phyloP scores from a whole-genome alignment of 768 basidiomycete species.

The Kondoa subrosea region DNA sequence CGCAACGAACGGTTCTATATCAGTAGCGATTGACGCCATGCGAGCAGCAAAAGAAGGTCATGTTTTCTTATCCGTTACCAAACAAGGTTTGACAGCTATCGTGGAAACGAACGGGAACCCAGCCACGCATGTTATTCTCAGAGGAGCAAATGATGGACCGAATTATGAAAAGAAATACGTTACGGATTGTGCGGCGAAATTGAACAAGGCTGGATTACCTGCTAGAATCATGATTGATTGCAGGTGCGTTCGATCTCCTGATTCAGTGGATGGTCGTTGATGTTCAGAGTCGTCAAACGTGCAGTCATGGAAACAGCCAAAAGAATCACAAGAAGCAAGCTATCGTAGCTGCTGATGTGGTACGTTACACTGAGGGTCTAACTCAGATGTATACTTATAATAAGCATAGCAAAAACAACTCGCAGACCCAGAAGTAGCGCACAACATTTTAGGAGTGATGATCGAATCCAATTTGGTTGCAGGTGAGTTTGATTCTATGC shows the following conservation, averaged over 20 bases:
- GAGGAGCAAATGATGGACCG: slow-evolving; percentile 75
- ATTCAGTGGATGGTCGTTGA: not conserved
- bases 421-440: slow-evolving; percentile 38
- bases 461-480: slow-evolving; percentile 79
- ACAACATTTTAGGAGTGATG: slow-evolving; percentile 79
- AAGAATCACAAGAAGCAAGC: slow-evolving; percentile 81
- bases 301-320: slow-evolving; percentile 84
- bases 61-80: slow-evolving; percentile 91
- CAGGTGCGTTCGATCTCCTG: not conserved
- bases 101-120: slow-evolving; percentile 90
- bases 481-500: slow-evolving; percentile 15
- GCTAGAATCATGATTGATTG: slow-evolving; percentile 67
- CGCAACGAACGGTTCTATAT: slow-evolving; percentile 67
- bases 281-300: too few relatives aligned
- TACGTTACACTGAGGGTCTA: too few relatives aligned
- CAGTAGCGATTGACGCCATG: slow-evolving; percentile 84
- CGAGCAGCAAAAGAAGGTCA: slow-evolving; percentile 77
- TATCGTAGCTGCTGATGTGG: slow-evolving; percentile 78
- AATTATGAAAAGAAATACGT: slow-evolving; percentile 73
- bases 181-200: slow-evolving; percentile 52
- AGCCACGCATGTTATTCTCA: slow-evolving; percentile 80
- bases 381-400: too few relatives aligned
- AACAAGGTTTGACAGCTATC: slow-evolving; percentile 85
- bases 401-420: slow-evolving; percentile 40
- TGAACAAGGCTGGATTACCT: slow-evolving; percentile 58